phyloP scores from a whole-genome alignment of 1,284 basidiomycete genomes.

The Cutaneotrichosporon arboriforme region DNA sequence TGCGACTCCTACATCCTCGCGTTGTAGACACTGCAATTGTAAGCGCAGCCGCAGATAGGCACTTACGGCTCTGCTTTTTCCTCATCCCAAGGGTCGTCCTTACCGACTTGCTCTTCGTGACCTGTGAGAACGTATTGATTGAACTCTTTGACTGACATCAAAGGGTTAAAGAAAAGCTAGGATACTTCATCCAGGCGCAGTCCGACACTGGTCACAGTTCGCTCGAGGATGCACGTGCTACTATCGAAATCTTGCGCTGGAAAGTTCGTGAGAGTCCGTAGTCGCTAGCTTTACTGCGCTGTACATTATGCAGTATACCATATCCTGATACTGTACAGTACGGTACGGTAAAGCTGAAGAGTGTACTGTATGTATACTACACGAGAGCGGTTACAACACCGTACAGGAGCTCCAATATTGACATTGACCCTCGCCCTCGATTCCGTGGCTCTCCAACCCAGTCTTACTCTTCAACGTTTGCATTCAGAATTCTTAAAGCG shows the following conservation, averaged over 20 bases:
- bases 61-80: conserved; percentile 58
- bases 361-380: background rate
- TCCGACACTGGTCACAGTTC: conserved; percentile 73
- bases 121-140: conserved; percentile 56
- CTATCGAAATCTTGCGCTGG: conserved; percentile 68
- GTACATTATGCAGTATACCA: no score
- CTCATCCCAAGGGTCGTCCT: conserved; percentile 70
- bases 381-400: no score
- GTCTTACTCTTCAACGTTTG: no score
- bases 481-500: no score
- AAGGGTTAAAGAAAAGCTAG: conserved; percentile 70
- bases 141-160: background rate
- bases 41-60: conserved; percentile 4
- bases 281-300: background rate
- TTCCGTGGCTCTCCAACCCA: no score
- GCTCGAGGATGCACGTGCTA: conserved; percentile 73
- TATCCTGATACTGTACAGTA: background rate
- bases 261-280: conserved; percentile 40
- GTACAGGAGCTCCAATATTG: no score
- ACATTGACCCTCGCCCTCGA: no score
- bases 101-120: conserved; percentile 71
- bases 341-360: no score
- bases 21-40: conserved; percentile 74
- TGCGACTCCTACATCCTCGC: conserved; percentile 72
- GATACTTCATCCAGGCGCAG: conserved; percentile 64